phyloP scores from a whole-genome alignment of 345 rosid genomes.

The Noccaea caerulescens region DNA sequence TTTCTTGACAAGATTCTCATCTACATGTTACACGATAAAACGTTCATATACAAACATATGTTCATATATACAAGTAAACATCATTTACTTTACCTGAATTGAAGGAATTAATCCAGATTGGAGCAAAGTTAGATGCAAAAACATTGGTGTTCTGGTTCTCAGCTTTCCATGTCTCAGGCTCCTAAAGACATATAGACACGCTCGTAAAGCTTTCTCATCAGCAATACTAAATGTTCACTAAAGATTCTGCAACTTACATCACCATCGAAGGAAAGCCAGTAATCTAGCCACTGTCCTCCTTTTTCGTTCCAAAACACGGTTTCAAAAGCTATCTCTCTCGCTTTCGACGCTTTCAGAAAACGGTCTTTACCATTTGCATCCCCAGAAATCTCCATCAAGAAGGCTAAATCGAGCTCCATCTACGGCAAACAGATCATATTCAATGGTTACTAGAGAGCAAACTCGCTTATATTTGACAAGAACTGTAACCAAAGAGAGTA shows the following conservation, averaged over 20 bases:
- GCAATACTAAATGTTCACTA: neutral
- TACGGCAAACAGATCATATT: conserved; percentile 33
- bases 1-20: conserved; percentile 60
- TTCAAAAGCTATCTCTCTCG: conserved; percentile 60
- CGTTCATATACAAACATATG: neutral
- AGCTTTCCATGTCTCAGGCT: conserved; percentile 59
- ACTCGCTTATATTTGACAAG: neutral
- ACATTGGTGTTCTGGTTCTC: conserved; percentile 62
- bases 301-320: conserved; percentile 74
- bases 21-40: conserved; percentile 45
- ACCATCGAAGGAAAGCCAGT: conserved; percentile 56
- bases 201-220: neutral
- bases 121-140: conserved; percentile 83
- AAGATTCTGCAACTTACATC: conserved; percentile 30
- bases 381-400: conserved; percentile 62
- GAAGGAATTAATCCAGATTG: conserved; percentile 77
- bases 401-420: conserved; percentile 93
- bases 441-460: neutral
- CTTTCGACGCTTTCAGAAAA: conserved; percentile 61
- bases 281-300: conserved; percentile 91
- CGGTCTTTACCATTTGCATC: conserved; percentile 47
- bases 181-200: conserved; percentile 45
- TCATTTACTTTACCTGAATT: conserved; percentile 61
- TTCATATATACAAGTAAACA: conserved; percentile 3
- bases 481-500: neutral